A percentile compares a stretch with the other conserved stretches of the same genome.
These are phyloP conservation scores for Chaetomium sp. DNA, from an alignment of 2,329 filamentous ascomycete genomes.

Conservation along the genomic window DNA sequence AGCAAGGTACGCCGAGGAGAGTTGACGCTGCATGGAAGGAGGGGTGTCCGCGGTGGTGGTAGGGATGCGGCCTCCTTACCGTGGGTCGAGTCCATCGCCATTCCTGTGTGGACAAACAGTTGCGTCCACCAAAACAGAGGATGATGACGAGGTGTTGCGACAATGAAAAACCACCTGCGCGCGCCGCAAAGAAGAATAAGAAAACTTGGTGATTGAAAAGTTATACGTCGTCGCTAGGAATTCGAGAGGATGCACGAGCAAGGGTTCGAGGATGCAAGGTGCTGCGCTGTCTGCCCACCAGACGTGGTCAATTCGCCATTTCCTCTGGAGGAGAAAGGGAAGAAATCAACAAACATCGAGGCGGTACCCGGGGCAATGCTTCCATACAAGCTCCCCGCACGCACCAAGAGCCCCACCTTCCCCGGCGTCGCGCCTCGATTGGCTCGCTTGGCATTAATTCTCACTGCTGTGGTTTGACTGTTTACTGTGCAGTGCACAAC, in stretches of 20 bases:
- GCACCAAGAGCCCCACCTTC: constrained; percentile 26
- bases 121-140: constrained; percentile 29
- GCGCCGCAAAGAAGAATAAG: constrained; percentile 17
- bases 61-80: constrained; percentile 35
- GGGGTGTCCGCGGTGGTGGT: constrained; percentile 12
- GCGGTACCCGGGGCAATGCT: constrained; percentile 36
- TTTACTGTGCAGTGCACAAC: too few relatives aligned
- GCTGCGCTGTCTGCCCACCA: constrained; percentile 21
- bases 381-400: constrained; percentile 30
- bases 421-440: constrained; percentile 22
- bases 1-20: background rate
- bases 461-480: background rate
- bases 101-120: constrained; percentile 27
- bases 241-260: constrained; percentile 21
- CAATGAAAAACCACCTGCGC: constrained; percentile 13
- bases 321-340: constrained; percentile 29
- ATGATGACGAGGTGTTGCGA: constrained; percentile 25
- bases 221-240: constrained; percentile 15
- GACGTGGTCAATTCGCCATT: constrained; percentile 33
- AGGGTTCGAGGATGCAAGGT: constrained; percentile 17
- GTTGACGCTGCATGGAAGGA: constrained; percentile 4
- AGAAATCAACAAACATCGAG: constrained; percentile 37
- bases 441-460: constrained; percentile 24
- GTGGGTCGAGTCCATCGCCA: constrained; percentile 37
- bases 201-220: constrained; percentile 18